These are phyloP conservation scores for Rhodotorula glutinis DNA, from an alignment of 1,284 basidiomycete species.

Conservation along the genomic window DNA sequence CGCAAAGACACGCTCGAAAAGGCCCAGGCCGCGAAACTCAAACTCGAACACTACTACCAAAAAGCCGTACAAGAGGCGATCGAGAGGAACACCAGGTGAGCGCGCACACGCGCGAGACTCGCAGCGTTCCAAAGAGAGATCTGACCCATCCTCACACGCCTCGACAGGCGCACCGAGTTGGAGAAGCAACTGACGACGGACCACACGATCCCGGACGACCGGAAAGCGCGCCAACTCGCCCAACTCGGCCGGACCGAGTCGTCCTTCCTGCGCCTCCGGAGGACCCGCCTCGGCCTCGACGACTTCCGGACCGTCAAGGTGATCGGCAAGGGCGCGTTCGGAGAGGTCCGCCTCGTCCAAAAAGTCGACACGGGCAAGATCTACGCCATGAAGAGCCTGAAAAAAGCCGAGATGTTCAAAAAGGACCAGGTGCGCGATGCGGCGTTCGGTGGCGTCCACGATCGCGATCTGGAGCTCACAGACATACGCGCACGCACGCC, in stretches of 20 bases:
- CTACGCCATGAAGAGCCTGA: slow-evolving; percentile 98
- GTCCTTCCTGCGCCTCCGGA: slow-evolving; percentile 74
- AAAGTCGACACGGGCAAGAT: slow-evolving; percentile 97
- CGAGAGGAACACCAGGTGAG: slow-evolving; percentile 66
- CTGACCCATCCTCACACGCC: too few species aligned
- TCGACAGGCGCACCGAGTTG: slow-evolving; percentile 71
- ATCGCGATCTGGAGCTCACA: too few species aligned
- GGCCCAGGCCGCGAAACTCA: slow-evolving; percentile 91
- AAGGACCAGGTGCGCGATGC: slow-evolving; percentile 78
- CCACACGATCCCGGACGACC: slow-evolving; percentile 43
- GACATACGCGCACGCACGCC: not conserved
- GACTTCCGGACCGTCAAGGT: slow-evolving; percentile 98
- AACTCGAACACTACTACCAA: slow-evolving; percentile 97
- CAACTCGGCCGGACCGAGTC: slow-evolving; percentile 89
- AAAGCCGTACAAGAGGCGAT: slow-evolving; percentile 88
- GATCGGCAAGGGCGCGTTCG: slow-evolving; percentile 98
- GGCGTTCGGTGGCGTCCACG: too few species aligned
- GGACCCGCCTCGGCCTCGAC: slow-evolving; percentile 86
- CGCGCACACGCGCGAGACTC: slow-evolving; percentile 47
- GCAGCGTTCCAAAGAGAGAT: too few species aligned
- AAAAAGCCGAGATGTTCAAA: slow-evolving; percentile 99
- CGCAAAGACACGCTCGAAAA: slow-evolving; percentile 84
- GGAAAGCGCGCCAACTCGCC: slow-evolving; percentile 72
- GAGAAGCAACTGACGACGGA: slow-evolving; percentile 81
- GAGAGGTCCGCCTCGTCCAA: slow-evolving; percentile 93